Evolutionary conservation across 169 alveolate genomes (phyloP).

Genomic region (Toxoplasma gondii): DNA sequence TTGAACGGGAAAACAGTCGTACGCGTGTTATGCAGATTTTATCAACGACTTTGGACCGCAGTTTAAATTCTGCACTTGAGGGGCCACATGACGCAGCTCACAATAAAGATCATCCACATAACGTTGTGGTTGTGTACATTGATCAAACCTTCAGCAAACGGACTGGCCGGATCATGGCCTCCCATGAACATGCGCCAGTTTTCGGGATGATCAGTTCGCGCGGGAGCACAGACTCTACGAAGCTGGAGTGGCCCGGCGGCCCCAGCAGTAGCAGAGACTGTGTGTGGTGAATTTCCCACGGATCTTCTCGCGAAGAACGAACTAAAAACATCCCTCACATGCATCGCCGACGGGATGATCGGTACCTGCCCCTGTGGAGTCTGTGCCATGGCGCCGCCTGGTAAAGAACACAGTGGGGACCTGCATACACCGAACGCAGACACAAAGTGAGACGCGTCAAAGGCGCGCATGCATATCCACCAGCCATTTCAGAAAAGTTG

Average conservation of each 20-base stretch:
- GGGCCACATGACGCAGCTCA: conserved; percentile 80
- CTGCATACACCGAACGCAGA: neutral
- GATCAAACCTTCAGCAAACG: conserved; percentile 84
- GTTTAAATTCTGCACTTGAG: conserved; percentile 70
- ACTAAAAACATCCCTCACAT: neutral
- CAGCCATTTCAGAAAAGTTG: no score
- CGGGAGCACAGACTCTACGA: conserved; percentile 12
- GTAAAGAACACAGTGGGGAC: neutral
- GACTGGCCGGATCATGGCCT: conserved; percentile 88
- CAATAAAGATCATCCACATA: conserved; percentile 84
- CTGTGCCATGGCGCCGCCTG: conserved; percentile 10
- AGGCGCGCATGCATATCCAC: no score
- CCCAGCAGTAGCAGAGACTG: neutral
- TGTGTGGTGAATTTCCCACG: neutral
- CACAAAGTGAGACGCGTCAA: no score
- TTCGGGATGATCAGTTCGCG: conserved; percentile 79
- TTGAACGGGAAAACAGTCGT: no score
- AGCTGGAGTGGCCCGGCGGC: neutral
- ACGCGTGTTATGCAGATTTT: no score
- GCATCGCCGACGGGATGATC: neutral
- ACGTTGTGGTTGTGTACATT: conserved; percentile 88
- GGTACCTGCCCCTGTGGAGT: neutral
- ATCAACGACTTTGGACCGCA: no score
- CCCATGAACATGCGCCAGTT: conserved; percentile 85
- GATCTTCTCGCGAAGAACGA: conserved; percentile 22